Evolutionary conservation across 2,329 filamentous ascomycete genomes (phyloP).

Genomic region (Trichophyton equinum): DNA sequence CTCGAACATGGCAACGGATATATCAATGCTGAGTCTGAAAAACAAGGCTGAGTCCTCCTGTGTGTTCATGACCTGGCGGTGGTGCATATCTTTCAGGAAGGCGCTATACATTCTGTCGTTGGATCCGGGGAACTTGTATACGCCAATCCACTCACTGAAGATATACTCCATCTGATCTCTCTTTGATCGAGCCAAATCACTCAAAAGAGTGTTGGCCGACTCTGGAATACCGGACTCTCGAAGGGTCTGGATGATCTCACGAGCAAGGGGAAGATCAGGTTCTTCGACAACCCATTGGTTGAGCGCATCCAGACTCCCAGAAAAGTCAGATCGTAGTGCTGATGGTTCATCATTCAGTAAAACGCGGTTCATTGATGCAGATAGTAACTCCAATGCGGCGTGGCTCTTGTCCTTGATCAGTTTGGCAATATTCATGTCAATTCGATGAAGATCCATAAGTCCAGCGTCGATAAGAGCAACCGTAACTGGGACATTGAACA

Average conservation of each 20-base stretch:
- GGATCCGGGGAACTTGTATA: constrained; percentile 64
- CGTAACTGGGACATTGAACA: constrained; percentile 51
- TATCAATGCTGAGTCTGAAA: constrained; percentile 67
- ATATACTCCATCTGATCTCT: constrained; percentile 85
- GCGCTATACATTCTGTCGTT: constrained; percentile 58
- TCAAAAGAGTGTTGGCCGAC: constrained; percentile 42
- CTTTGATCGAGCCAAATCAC: constrained; percentile 47
- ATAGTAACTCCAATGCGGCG: constrained; percentile 65
- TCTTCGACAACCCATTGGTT: constrained; percentile 72
- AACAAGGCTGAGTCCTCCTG: constrained; percentile 70
- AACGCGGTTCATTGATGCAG: constrained; percentile 63
- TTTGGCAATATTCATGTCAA: constrained; percentile 61
- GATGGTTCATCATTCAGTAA: constrained; percentile 66
- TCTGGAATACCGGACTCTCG: constrained; percentile 44
- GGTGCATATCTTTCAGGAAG: constrained; percentile 76
- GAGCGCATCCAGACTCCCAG: constrained; percentile 66
- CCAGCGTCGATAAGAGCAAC: constrained; percentile 47
- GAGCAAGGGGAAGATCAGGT: constrained; percentile 50
- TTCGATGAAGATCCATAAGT: constrained; percentile 48
- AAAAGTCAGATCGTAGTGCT: constrained; percentile 74
- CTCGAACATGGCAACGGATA: constrained; percentile 67
- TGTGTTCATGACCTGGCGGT: constrained; percentile 56
- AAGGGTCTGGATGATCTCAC: constrained; percentile 57
- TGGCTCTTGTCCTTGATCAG: constrained; percentile 59
- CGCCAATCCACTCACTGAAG: constrained; percentile 86